Conservation (phyloP, 2,329 filamentous ascomycete species). For the Thelonectria blattea region DNA sequence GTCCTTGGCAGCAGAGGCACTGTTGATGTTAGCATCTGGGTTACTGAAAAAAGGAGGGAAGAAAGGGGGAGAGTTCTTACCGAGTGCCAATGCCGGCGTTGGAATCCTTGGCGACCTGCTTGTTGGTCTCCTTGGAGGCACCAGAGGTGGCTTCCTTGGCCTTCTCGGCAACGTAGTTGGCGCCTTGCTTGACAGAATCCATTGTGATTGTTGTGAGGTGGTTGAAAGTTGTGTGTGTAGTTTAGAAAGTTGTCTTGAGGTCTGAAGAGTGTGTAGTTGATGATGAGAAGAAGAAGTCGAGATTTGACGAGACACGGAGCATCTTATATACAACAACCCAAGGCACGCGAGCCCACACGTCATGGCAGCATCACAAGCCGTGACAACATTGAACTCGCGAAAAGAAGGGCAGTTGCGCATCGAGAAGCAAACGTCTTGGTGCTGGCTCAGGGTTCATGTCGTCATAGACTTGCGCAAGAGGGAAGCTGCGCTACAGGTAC, state of each 20-base stretch:
- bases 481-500: too few species aligned
- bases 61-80: slow-evolving; percentile 42
- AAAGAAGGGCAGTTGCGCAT: neutral
- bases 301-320: neutral
- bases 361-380: neutral
- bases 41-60: rapidly evolving
- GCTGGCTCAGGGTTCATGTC: slow-evolving; percentile 17
- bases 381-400: too few species aligned
- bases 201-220: slow-evolving; percentile 45
- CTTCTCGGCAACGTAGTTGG: slow-evolving; percentile 70
- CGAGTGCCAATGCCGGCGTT: slow-evolving; percentile 60
- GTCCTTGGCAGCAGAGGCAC: slow-evolving; percentile 56
- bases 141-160: slow-evolving; percentile 62
- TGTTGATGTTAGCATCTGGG: slow-evolving; percentile 34
- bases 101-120: slow-evolving; percentile 69
- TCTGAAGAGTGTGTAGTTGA: slow-evolving; percentile 9
- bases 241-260: slow-evolving; percentile 9
- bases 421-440: neutral
- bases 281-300: neutral
- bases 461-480: slow-evolving; percentile 26
- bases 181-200: slow-evolving; percentile 64
- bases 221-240: slow-evolving; percentile 23
- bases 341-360: neutral
- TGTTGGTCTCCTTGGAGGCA: slow-evolving; percentile 73
- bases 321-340: slow-evolving; percentile 31